A percentile compares a stretch with the other conserved stretches of the same genome.
Conservation (phyloP, 2,329 filamentous ascomycete species). For the Aureobasidium sp. region DNA sequence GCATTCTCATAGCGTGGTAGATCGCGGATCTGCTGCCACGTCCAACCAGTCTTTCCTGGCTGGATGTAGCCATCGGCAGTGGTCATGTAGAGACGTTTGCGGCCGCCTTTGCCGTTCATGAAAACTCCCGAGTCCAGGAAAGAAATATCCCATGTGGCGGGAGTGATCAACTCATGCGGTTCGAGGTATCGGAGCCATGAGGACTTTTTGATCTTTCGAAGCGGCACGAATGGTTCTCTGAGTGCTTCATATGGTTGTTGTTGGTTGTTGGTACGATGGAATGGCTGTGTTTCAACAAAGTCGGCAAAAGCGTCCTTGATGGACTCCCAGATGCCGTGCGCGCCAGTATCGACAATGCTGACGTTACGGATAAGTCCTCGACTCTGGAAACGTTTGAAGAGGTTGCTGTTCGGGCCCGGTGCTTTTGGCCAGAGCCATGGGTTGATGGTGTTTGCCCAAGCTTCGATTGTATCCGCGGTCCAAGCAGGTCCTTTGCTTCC, state of each 20-base stretch:
- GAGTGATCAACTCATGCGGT: conserved; percentile 65
- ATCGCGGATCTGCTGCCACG: conserved; percentile 62
- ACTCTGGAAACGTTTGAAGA: conserved; percentile 67
- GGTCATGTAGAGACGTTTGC: conserved; percentile 66
- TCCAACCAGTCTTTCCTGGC: conserved; percentile 55
- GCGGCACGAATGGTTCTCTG: conserved; percentile 63
- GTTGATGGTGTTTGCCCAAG: conserved; percentile 39
- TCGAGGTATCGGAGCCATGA: conserved; percentile 64
- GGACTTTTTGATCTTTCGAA: conserved; percentile 70
- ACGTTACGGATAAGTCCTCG: conserved; percentile 63
- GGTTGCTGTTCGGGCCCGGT: conserved; percentile 54
- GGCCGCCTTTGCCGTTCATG: conserved; percentile 59
- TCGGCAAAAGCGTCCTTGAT: conserved; percentile 57
- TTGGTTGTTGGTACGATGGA: conserved; percentile 22
- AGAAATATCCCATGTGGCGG: conserved; percentile 61
- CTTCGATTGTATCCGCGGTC: conserved; percentile 42
- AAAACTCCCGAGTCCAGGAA: conserved; percentile 65
- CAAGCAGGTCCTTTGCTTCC: conserved; percentile 39
- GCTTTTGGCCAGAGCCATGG: conserved; percentile 64
- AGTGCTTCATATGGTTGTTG: conserved; percentile 50
- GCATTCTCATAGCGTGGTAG: conserved; percentile 50
- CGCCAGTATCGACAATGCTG: conserved; percentile 55
- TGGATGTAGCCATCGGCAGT: conserved; percentile 70
- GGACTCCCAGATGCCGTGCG: conserved; percentile 59
- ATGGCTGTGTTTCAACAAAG: conserved; percentile 24